These are phyloP conservation scores for Amaranthus tricolor DNA, from an alignment of 179 eudicot species.

Conservation along the genomic window DNA sequence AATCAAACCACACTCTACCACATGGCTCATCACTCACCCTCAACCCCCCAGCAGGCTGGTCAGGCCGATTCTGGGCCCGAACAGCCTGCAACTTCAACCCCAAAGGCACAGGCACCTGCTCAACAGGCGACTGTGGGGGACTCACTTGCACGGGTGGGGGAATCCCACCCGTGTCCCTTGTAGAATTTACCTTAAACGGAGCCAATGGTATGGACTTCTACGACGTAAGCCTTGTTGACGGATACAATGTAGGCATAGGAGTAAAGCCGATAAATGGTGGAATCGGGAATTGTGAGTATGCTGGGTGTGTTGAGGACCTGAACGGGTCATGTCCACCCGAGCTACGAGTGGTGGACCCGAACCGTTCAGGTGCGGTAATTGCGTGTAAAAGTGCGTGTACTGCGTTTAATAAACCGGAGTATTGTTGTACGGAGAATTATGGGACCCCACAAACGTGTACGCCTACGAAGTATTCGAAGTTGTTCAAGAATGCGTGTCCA, in stretches of 20 bases:
- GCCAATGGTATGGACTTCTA: constrained; percentile 25
- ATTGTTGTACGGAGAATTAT: constrained; percentile 26
- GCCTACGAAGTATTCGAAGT: constrained; percentile 20
- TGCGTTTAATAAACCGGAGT: constrained; percentile 21
- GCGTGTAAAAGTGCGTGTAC: constrained; percentile 28
- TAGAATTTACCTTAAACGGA: constrained; percentile 26
- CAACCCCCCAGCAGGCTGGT: constrained; percentile 24
- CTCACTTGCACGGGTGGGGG: constrained; percentile 21
- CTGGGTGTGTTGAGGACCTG: constrained; percentile 21
- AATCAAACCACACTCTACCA: background rate
- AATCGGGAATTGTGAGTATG: constrained; percentile 14
- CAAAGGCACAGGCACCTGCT: constrained; percentile 17
- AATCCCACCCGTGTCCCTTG: constrained; percentile 23
- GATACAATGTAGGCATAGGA: constrained; percentile 20
- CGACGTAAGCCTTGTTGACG: constrained; percentile 29
- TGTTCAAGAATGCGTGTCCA: constrained; percentile 29
- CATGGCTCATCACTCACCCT: background rate
- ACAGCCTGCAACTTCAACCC: constrained; percentile 23
- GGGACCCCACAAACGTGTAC: constrained; percentile 17
- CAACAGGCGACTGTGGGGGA: constrained; percentile 24
- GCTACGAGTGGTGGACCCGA: constrained; percentile 5
- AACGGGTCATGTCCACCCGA: constrained; percentile 17
- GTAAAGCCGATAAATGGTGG: constrained; percentile 9
- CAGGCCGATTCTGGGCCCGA: constrained; percentile 26
- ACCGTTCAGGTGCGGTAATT: constrained; percentile 1